Base-by-base conservation (phyloP, 2,329 filamentous ascomycete genomes). In the Hypoxylon sp. region DNA sequence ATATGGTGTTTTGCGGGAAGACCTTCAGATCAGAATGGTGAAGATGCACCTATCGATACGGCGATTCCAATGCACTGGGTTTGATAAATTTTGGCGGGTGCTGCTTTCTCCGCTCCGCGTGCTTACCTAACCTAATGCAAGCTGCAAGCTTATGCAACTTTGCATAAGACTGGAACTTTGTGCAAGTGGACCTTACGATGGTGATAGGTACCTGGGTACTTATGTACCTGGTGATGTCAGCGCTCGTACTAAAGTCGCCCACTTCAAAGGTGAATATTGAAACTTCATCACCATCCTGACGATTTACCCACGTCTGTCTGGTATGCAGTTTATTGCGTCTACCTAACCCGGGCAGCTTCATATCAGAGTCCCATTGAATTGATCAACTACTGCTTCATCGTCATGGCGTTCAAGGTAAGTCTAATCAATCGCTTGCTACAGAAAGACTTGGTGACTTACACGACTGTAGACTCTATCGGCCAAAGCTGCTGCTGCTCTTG, bases 401-500 rank as follows among this genome's bases (percentile, higher is more conserved):
- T 5, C 4, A 71, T 71, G 69, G 64, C 68, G 7, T 42, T 71
- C 17, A 71, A 69, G 48, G 69, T 66, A 57, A 61, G 63, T 46
- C 40, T 15, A 13, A 17, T 13, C 20, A 10, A 18, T 24, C 21
- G 26, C 23, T 20, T 18, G 20, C 26, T 43, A 11, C 23, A 35
- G 8, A 11, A 29, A 40, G 55, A 23, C 21, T 11, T 55, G 5
- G 31, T 35, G 37, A 65, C 69, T 70, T 58, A 71, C 61, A 63
- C 40, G 18, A 37, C 8, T 23, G 11, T 51, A 96, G 92, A 96
- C 92, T 21, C 83, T 99, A 21, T 89, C 88, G 8, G 88, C 94
- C 37, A 92, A 95, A 76, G 91, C 92, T 63, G 95, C 95, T 0
- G 89, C 91, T 0, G 90, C 91, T 43, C 84, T 99, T 15, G 95